Evolutionary conservation across 768 basidiomycete species (phyloP).

Genomic region (Boletus reticuloceps): DNA sequence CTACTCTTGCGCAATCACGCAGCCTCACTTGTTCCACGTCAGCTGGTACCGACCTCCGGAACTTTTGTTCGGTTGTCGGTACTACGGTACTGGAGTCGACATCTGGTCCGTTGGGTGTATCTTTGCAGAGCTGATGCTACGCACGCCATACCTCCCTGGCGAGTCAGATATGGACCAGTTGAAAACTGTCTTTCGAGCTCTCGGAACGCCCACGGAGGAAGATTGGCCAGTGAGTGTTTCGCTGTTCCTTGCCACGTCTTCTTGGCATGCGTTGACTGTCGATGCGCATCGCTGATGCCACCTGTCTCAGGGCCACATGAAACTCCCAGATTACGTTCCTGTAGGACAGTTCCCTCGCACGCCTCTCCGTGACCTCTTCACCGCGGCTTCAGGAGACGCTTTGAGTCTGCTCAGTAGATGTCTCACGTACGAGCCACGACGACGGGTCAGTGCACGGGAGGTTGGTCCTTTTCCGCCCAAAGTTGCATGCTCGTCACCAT

Average conservation of each 20-base stretch:
- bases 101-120: conserved; percentile 98
- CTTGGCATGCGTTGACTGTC: not conserved
- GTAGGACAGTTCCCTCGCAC: conserved; percentile 85
- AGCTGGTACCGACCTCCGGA: conserved; percentile 99
- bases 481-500: not conserved
- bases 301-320: conserved; percentile 71
- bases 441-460: conserved; percentile 75
- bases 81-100: conserved; percentile 91
- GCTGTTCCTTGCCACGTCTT: not conserved
- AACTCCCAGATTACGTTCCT: conserved; percentile 85
- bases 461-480: conserved; percentile 40
- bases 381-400: conserved; percentile 83
- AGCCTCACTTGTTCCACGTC: not conserved
- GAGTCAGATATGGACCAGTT: conserved; percentile 97
- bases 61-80: conserved; percentile 84
- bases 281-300: not conserved
- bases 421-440: conserved; percentile 81
- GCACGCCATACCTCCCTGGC: conserved; percentile 93
- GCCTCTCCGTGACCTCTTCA: conserved; percentile 83
- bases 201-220: conserved; percentile 94
- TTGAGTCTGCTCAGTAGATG: conserved; percentile 79
- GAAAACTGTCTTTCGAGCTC: conserved; percentile 88
- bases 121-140: conserved; percentile 94
- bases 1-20: not conserved
- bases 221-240: conserved; percentile 84